Evolutionary conservation across 495 filamentous ascomycete genomes (phyloP).

Genomic region (Collariella sp.): DNA sequence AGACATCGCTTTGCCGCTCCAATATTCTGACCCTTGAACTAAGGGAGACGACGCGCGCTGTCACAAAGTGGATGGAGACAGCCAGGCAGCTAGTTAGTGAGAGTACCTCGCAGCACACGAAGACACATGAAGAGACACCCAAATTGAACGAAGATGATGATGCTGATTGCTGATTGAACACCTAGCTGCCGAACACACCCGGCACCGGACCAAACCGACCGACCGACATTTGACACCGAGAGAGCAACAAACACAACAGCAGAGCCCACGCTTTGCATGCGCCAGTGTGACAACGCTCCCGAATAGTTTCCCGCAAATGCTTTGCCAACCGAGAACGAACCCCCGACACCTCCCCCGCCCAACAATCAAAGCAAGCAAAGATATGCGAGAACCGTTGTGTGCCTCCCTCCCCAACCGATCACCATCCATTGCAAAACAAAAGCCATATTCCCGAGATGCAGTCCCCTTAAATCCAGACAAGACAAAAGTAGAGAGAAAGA

Average conservation of each 20-base stretch:
- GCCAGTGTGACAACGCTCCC: constrained; percentile 18
- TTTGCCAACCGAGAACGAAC: constrained; percentile 20
- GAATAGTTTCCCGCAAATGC: constrained; percentile 14
- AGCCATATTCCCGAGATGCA: constrained; percentile 30
- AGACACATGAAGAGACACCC: neutral
- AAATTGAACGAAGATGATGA: constrained; percentile 9
- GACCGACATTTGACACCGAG: constrained; percentile 6
- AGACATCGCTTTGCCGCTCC: no score
- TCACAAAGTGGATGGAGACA: no score
- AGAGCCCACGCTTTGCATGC: constrained; percentile 16
- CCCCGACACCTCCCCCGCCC: constrained; percentile 16
- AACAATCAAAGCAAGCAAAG: constrained; percentile 11
- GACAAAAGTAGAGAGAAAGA: neutral
- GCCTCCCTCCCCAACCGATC: no score
- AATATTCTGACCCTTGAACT: no score
- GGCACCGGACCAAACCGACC: neutral
- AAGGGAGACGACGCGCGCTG: no score
- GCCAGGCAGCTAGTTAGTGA: no score
- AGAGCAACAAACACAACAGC: constrained; percentile 3
- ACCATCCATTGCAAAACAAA: constrained; percentile 10
- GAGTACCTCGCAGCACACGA: no score
- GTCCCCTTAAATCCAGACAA: constrained; percentile 8
- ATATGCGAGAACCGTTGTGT: constrained; percentile 5
- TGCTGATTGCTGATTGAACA: neutral
- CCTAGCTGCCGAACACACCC: neutral